phyloP scores from a whole-genome alignment of 495 filamentous ascomycete genomes.

The Cercophora newfieldiana region DNA sequence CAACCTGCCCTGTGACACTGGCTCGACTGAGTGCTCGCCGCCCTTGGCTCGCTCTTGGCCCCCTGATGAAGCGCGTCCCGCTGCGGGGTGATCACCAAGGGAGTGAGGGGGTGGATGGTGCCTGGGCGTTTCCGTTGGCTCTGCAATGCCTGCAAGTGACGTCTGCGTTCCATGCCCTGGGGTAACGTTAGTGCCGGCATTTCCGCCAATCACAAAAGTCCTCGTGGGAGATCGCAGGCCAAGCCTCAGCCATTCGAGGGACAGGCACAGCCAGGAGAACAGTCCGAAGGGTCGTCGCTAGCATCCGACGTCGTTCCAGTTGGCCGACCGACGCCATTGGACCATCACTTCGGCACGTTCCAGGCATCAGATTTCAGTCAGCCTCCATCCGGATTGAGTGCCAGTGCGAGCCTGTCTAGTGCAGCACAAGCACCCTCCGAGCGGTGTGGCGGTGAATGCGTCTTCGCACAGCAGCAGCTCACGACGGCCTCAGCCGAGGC shows the following conservation, averaged over 20 bases:
- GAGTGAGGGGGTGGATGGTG: constrained; percentile 27
- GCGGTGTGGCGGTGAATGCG: constrained; percentile 13
- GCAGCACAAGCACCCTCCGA: background rate
- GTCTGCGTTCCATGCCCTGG: constrained; percentile 23
- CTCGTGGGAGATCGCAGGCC: constrained; percentile 19
- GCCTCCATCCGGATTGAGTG: constrained; percentile 5
- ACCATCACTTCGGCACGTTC: background rate
- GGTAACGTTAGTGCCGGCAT: background rate
- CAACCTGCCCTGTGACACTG: constrained; percentile 8
- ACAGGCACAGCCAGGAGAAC: background rate
- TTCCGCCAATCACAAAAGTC: constrained; percentile 22
- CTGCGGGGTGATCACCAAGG: constrained; percentile 25
- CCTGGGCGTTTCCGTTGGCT: constrained; percentile 24
- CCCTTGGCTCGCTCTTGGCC: constrained; percentile 10
- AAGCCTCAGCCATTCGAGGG: constrained; percentile 11
- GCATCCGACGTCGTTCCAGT: constrained; percentile 16
- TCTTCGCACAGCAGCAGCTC: constrained; percentile 12
- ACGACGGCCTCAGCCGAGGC: constrained; percentile 16
- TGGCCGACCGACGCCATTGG: constrained; percentile 1
- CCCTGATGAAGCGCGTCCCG: constrained; percentile 8
- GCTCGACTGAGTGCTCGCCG: background rate
- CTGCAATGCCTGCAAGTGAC: constrained; percentile 29
- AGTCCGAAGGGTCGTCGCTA: constrained; percentile 10
- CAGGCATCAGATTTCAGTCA: constrained; percentile 16
- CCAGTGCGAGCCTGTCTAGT: background rate